Conservation (phyloP, 805 yeast species). For the Osmozyma mogii region DNA sequence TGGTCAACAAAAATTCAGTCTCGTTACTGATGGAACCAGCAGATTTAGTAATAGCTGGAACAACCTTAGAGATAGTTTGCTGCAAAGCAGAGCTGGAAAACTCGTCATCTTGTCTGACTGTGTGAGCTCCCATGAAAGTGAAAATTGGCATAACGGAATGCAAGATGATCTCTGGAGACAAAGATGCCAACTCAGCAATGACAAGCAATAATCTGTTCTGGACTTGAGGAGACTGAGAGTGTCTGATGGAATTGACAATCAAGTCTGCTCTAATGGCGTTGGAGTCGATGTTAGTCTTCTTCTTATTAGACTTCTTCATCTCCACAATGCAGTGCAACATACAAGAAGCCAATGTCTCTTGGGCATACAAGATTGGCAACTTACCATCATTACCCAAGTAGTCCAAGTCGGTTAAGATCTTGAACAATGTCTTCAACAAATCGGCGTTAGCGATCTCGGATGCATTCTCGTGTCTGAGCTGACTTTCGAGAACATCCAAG, state of each 20-base stretch:
- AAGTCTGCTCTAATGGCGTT: constrained; percentile 79
- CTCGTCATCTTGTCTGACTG: constrained; percentile 94
- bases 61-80: constrained; percentile 80
- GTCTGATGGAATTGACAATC: constrained; percentile 82
- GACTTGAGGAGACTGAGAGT: constrained; percentile 87
- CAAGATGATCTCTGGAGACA: constrained; percentile 84
- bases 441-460: constrained; percentile 32
- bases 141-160: constrained; percentile 99
- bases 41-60: constrained; percentile 72
- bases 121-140: constrained; percentile 98
- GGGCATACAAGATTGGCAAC: constrained; percentile 82
- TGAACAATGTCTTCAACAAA: constrained; percentile 46
- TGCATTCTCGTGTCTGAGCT: constrained; percentile 26
- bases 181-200: constrained; percentile 76
- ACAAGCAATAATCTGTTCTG: constrained; percentile 83
- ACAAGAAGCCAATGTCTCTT: constrained; percentile 83
- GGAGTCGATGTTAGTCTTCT: constrained; percentile 42
- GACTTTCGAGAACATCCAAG: constrained; percentile 66
- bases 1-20: constrained; percentile 74
- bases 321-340: constrained; percentile 62
- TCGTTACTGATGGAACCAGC: constrained; percentile 43
- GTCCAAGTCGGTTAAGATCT: constrained; percentile 64
- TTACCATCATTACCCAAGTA: constrained; percentile 87
- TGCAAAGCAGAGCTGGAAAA: constrained; percentile 88
- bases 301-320: constrained; percentile 31